Conservation (phyloP, 768 basidiomycete species). For the Russula virescens region DNA sequence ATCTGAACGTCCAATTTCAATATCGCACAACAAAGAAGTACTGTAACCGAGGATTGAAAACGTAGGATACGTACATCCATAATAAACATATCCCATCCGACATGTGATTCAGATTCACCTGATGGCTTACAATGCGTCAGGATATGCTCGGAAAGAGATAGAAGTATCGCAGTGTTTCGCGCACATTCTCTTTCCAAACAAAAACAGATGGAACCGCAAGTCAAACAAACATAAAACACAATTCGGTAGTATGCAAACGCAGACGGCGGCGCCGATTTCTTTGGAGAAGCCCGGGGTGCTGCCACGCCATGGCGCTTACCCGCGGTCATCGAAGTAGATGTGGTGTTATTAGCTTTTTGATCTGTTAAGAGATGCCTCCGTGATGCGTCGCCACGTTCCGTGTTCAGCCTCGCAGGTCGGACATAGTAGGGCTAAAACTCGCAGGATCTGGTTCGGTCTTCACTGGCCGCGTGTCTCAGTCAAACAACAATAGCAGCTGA, state of each 20-base stretch:
- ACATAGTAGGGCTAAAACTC: neutral
- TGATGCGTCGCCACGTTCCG: neutral
- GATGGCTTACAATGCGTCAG: slow-evolving; percentile 63
- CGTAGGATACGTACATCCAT: too few relatives aligned
- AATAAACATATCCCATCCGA: too few relatives aligned
- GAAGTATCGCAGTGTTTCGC: slow-evolving; percentile 69
- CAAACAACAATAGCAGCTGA: too few relatives aligned
- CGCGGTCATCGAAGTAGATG: neutral
- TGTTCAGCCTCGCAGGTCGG: neutral
- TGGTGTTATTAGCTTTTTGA: neutral
- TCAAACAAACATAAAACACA: slow-evolving; percentile 4
- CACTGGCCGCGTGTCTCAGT: neutral
- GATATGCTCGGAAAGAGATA: slow-evolving; percentile 75
- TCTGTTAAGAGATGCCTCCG: neutral
- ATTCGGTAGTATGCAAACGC: slow-evolving; percentile 25
- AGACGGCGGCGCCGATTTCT: neutral
- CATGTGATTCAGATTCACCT: too few relatives aligned
- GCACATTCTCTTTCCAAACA: neutral
- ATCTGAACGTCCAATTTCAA: too few relatives aligned
- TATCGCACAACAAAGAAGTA: too few relatives aligned
- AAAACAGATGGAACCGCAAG: too few relatives aligned
- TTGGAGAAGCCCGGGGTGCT: neutral
- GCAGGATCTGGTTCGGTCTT: neutral
- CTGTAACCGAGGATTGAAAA: too few relatives aligned
- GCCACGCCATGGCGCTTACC: neutral